These are phyloP conservation scores for Hanseniaspora valbyensis DNA, from an alignment of 805 yeast species.

Conservation along the genomic window DNA sequence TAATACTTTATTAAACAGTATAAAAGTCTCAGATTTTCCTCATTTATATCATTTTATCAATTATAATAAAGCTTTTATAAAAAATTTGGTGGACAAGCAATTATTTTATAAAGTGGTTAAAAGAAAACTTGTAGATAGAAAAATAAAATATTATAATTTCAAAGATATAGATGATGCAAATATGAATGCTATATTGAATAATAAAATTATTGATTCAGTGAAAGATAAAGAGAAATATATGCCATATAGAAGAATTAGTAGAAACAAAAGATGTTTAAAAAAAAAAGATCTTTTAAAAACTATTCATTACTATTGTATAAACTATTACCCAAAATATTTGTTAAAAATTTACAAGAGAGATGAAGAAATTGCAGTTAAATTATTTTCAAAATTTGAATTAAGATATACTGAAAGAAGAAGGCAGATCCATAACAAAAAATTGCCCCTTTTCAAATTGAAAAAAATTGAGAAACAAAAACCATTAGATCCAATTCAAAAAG, in stretches of 20 bases:
- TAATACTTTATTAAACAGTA: not conserved
- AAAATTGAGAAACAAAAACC: not conserved
- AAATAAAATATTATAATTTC: not conserved
- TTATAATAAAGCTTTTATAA: not conserved
- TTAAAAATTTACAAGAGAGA: not conserved
- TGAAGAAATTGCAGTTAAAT: not conserved
- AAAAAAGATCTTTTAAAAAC: not conserved
- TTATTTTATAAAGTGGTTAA: conserved; percentile 7
- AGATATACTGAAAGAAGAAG: not conserved
- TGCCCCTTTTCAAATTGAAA: not conserved
- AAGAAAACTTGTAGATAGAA: not conserved
- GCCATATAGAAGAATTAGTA: not conserved
- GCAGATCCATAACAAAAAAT: not conserved
- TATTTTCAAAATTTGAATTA: not conserved
- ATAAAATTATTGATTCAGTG: not conserved
- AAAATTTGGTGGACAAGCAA: not conserved
- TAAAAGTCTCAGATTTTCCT: conserved; percentile 2
- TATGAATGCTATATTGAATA: not conserved
- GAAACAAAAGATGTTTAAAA: not conserved
- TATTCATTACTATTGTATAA: not conserved
- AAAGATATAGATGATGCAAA: not conserved
- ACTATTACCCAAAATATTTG: conserved; percentile 3
- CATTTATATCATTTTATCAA: conserved; percentile 1
- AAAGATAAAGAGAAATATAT: not conserved
- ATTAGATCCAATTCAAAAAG: not conserved